phyloP scores from a whole-genome alignment of 768 basidiomycete species.

The Boletus reticuloceps region DNA sequence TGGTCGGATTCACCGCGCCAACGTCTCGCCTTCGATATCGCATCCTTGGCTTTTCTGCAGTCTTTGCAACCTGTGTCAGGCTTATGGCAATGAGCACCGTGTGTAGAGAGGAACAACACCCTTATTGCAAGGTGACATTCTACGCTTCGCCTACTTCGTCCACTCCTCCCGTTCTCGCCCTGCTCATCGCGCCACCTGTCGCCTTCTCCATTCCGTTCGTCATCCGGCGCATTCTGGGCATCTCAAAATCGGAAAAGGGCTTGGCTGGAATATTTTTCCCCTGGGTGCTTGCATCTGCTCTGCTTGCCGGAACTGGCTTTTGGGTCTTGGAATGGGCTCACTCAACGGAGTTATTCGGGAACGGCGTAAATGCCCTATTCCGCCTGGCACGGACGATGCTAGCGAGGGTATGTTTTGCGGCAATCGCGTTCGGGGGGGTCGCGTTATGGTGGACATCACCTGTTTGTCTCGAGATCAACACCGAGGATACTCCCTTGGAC shows the following conservation, averaged over 20 bases:
- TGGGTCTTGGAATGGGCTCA: slow-evolving; percentile 87
- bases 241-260: slow-evolving; percentile 74
- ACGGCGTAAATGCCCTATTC: slow-evolving; percentile 41
- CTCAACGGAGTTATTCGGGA: slow-evolving; percentile 45
- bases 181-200: slow-evolving; percentile 55
- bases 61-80: slow-evolving; percentile 68
- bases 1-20: slow-evolving; percentile 66
- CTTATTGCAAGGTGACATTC: slow-evolving; percentile 88
- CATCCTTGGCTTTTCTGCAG: slow-evolving; percentile 67
- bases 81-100: slow-evolving; percentile 81
- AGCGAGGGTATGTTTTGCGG: slow-evolving; percentile 53
- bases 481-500: slow-evolving; percentile 16
- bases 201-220: slow-evolving; percentile 57
- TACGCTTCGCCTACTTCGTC: slow-evolving; percentile 72
- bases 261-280: slow-evolving; percentile 64
- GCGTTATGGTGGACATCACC: slow-evolving; percentile 72
- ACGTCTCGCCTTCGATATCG: slow-evolving; percentile 66
- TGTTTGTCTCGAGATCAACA: slow-evolving; percentile 66
- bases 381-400: slow-evolving; percentile 57
- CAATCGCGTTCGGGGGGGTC: slow-evolving; percentile 51
- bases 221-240: slow-evolving; percentile 54
- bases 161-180: slow-evolving; percentile 56
- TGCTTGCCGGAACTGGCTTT: slow-evolving; percentile 58
- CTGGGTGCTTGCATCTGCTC: slow-evolving; percentile 51
- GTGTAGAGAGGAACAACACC: slow-evolving; percentile 93